Conservation (phyloP, 179 eudicot genomes). For the Monotropa hypopitys region DNA sequence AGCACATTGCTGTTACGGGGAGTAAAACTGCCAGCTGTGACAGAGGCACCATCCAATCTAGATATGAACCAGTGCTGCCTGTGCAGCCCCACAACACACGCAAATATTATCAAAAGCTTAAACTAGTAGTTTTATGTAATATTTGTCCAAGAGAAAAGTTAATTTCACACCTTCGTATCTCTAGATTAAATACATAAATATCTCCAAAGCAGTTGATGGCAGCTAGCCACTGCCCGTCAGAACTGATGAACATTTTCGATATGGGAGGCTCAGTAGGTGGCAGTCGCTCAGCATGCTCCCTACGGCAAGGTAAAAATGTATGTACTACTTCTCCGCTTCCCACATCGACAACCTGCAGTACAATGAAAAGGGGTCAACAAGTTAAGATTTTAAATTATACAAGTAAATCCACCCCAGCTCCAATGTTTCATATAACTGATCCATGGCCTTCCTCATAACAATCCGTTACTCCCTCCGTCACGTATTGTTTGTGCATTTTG, state of each 20-base stretch:
- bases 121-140: background rate
- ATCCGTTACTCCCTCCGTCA: too few relatives aligned
- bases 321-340: conserved; percentile 37
- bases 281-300: conserved; percentile 33
- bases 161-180: conserved; percentile 49
- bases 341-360: conserved; percentile 58
- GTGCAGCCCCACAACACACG: conserved; percentile 12
- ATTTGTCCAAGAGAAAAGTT: background rate
- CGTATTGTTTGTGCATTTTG: background rate
- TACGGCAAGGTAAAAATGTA: conserved; percentile 60
- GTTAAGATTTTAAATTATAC: background rate
- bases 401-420: background rate
- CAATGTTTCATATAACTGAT: background rate
- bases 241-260: conserved; percentile 64
- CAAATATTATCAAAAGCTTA: conserved; percentile 2
- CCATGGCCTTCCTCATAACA: background rate
- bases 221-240: conserved; percentile 95
- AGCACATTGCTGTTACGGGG: conserved; percentile 69
- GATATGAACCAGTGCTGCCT: conserved; percentile 98
- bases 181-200: conserved; percentile 73
- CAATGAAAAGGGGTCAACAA: background rate
- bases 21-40: conserved; percentile 85
- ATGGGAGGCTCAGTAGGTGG: conserved; percentile 83
- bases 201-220: conserved; percentile 89
- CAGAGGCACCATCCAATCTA: conserved; percentile 84